Evolutionary conservation across 139 green algal species (phyloP), one percentile per base, ranked within the genome.

Genomic region (Chlorella sp.): DNA sequence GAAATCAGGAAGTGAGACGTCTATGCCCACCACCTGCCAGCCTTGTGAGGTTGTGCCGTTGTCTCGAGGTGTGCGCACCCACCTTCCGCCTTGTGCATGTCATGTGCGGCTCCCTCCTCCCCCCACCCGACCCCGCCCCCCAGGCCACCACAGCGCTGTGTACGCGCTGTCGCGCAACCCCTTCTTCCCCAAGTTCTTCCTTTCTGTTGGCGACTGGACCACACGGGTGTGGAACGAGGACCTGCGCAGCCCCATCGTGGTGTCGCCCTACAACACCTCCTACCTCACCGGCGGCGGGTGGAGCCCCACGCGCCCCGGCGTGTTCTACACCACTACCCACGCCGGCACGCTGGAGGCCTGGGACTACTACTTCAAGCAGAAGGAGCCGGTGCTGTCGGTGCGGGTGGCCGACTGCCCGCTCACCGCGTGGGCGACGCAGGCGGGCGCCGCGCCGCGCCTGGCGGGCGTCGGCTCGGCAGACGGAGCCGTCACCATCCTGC

Each of bases 321-420:
- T 98, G 20, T 98, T 97, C 90, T 98, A 95, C 89, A 96, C 91
- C 51, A 95, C 89, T 81, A 94, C 93, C 73, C 92, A 89, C 78
- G 92, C 97, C 82, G 96, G 96, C 83, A 87, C 74, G n/a, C 75
- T 98, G 82, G 93, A 97, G 81, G 90, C 95, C 62, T 98, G 96
- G 96, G 96, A 98, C 89, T 92, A 96, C 81, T 96, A 94, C 85
- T 96, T 96, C 92, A 98, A 97, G 89, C 94, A 98, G 65, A 96
- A 94, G 81, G 94, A 98, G 81, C 94, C 96, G 0, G 92, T 89
- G 38, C 89, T 98, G 34, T 82, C 77, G 2, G 77, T 94, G 70
- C 88, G 93, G 85, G 95, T 95, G 36, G 64, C 24, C 0, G 65
- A 77, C 43, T 64, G 22, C 0, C 70, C 60, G 36, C 80, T 88